A percentile compares a stretch with the other conserved stretches of the same genome.
Evolutionary conservation across 2,329 filamentous ascomycete genomes (phyloP).

Genomic region (Exophiala alcalophila): DNA sequence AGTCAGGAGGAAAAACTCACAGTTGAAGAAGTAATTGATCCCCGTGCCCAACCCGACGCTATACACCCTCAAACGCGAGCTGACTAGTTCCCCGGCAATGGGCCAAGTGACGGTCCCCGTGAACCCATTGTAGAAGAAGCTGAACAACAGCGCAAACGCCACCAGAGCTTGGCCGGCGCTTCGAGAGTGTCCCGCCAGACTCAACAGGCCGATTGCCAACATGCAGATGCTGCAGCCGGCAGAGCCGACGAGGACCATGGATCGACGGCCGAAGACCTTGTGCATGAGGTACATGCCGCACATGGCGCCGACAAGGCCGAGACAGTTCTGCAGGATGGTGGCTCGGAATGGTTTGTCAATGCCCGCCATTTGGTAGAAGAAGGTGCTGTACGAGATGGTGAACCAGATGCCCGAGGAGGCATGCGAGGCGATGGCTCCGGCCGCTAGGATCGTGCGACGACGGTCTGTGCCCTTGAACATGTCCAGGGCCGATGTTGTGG

Average conservation of each 20-base stretch:
- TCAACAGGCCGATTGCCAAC: constrained; percentile 39
- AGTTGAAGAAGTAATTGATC: constrained; percentile 43
- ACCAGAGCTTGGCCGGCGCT: constrained; percentile 39
- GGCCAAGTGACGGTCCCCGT: constrained; percentile 39
- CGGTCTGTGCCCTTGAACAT: constrained; percentile 35
- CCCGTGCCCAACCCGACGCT: constrained; percentile 41
- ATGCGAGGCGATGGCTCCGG: constrained; percentile 53
- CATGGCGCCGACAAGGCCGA: constrained; percentile 38
- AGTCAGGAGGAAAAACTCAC: constrained; percentile 3
- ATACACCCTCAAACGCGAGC: constrained; percentile 39
- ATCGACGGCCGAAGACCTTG: constrained; percentile 38
- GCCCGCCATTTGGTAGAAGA: constrained; percentile 51
- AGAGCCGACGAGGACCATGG: constrained; percentile 32
- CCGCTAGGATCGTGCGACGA: constrained; percentile 45
- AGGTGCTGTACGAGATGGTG: constrained; percentile 39
- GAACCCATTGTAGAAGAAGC: constrained; percentile 41
- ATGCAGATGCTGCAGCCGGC: constrained; percentile 37
- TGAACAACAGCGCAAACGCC: constrained; percentile 37
- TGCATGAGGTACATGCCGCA: constrained; percentile 38
- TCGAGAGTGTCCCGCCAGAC: constrained; percentile 39
- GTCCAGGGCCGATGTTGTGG: constrained; percentile 30
- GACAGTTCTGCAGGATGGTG: constrained; percentile 34
- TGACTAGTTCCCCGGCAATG: constrained; percentile 41
- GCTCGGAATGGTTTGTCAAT: constrained; percentile 32
- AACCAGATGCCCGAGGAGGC: constrained; percentile 16